Percentiles rank a stretch among this genome's conserved stretches.
Conservation (phyloP, 2,329 filamentous ascomycete genomes). For the Bisporella sp. region DNA sequence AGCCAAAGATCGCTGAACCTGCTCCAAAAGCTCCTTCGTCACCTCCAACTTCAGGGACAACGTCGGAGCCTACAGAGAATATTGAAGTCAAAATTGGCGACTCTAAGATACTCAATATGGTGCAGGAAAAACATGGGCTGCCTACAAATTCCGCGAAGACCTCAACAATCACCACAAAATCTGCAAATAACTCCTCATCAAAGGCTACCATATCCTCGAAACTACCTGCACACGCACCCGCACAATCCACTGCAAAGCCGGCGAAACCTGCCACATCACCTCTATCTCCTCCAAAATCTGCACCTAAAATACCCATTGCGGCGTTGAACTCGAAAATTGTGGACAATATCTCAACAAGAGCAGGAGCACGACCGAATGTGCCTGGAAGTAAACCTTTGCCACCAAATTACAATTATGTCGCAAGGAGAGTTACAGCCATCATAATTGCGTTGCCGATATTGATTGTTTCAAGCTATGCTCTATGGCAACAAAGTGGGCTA, state of each 20-base stretch:
- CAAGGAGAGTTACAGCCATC: slow-evolving; percentile 23
- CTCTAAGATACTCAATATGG: background rate
- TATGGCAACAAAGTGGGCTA: slow-evolving; percentile 26
- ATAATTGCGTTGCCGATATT: slow-evolving; percentile 27
- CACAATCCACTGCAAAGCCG: background rate
- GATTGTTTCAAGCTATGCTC: slow-evolving; percentile 26
- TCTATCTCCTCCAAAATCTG: background rate
- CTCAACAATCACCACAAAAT: background rate
- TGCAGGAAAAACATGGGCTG: background rate
- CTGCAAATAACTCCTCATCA: background rate
- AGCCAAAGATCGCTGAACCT: no score
- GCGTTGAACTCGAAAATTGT: slow-evolving; percentile 24
- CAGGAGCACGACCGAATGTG: slow-evolving; percentile 17
- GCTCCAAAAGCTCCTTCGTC: background rate
- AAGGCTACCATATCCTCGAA: background rate
- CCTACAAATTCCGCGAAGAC: background rate
- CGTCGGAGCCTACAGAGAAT: background rate
- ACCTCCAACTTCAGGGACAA: background rate
- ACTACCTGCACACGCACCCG: background rate
- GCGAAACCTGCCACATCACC: slow-evolving; percentile 1
- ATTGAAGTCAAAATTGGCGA: background rate
- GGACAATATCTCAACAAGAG: slow-evolving; percentile 18
- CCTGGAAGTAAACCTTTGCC: slow-evolving; percentile 6
- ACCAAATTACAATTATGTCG: slow-evolving; percentile 21
- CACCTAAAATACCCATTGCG: slow-evolving; percentile 16